Evolutionary conservation across 2,329 filamentous ascomycete genomes (phyloP).

Genomic region (Penicillium freii): DNA sequence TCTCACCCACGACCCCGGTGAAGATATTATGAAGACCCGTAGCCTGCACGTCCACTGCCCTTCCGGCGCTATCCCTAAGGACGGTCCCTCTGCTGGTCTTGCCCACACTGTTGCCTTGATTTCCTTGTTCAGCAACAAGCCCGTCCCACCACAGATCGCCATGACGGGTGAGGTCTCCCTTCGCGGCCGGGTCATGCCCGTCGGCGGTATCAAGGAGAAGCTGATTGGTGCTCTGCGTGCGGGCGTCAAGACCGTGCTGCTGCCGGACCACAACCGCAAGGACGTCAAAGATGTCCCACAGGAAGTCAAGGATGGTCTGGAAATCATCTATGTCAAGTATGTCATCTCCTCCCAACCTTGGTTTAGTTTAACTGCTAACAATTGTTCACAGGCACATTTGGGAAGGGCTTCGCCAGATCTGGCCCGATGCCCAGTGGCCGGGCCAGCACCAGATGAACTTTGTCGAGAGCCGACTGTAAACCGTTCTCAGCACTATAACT

Average conservation of each 20-base stretch:
- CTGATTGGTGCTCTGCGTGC: conserved; percentile 90
- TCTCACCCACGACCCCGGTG: conserved; percentile 72
- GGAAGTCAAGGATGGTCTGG: conserved; percentile 81
- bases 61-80: conserved; percentile 91
- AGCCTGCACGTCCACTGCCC: conserved; percentile 96
- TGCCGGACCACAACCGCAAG: conserved; percentile 86
- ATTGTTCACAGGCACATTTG: conserved; percentile 70
- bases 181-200: conserved; percentile 84
- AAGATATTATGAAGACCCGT: conserved; percentile 94
- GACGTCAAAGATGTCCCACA: conserved; percentile 86
- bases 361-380: conserved; percentile 15
- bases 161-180: conserved; percentile 86
- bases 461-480: conserved; percentile 76
- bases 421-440: conserved; percentile 86
- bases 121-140: conserved; percentile 79
- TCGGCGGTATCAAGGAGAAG: conserved; percentile 98
- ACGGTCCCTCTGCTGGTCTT: conserved; percentile 78
- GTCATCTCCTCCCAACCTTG: conserved; percentile 27
- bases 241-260: conserved; percentile 87
- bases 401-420: conserved; percentile 87
- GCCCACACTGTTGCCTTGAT: conserved; percentile 93
- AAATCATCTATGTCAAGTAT: conserved; percentile 87
- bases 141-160: conserved; percentile 85
- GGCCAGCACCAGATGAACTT: conserved; percentile 66
- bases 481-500: background rate